phyloP scores from a whole-genome alignment of 164 flowering plant species.

The Aristolochia contorta region DNA sequence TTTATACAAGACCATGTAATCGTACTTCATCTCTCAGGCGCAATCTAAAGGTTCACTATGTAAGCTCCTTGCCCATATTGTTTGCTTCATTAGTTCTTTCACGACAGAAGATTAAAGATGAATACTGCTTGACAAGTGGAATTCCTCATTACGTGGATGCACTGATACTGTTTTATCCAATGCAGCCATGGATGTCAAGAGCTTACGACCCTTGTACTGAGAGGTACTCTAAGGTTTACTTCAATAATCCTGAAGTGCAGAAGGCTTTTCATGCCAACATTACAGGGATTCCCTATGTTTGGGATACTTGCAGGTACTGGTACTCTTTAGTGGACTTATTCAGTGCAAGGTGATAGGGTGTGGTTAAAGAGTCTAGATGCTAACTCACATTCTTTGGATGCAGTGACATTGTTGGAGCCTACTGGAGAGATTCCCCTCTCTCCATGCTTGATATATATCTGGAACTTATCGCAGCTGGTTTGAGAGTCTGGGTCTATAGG shows the following conservation, averaged over 20 bases:
- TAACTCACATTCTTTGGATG: constrained; percentile 2
- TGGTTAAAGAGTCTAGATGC: neutral
- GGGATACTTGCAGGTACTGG: constrained; percentile 80
- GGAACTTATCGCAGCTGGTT: constrained; percentile 76
- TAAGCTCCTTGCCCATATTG: constrained; percentile 26
- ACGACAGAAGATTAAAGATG: too few species aligned
- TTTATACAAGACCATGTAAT: constrained; percentile 73
- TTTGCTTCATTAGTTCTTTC: neutral
- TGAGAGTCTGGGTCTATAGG: constrained; percentile 91
- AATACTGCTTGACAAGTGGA: neutral
- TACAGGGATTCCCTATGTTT: constrained; percentile 60
- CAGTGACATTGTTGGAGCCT: constrained; percentile 64
- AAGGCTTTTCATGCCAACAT: constrained; percentile 80
- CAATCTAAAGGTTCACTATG: constrained; percentile 68
- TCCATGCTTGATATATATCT: constrained; percentile 87
- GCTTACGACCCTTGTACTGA: constrained; percentile 97
- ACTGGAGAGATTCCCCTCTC: constrained; percentile 81
- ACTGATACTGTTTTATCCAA: constrained; percentile 10
- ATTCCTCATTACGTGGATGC: neutral
- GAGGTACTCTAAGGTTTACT: constrained; percentile 58
- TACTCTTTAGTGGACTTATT: neutral
- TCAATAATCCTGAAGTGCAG: constrained; percentile 89
- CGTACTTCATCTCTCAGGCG: constrained; percentile 37
- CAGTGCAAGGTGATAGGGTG: too few species aligned
- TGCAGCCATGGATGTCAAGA: constrained; percentile 92